Percentiles rank a stretch among this genome's conserved stretches.
phyloP scores from a whole-genome alignment of 148 eudicot species.

The Amaranthus palmeri region DNA sequence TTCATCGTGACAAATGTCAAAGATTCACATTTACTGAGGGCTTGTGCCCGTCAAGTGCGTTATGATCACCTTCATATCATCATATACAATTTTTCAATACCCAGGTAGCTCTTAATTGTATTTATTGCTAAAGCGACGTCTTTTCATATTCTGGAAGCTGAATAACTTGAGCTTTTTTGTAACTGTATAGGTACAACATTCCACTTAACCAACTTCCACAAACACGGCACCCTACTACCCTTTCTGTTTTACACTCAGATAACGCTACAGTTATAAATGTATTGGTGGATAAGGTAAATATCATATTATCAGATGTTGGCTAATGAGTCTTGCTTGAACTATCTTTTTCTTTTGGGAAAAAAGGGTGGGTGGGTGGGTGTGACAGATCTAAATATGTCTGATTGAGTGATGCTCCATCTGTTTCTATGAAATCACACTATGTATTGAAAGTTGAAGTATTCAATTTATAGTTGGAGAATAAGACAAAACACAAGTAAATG shows the following conservation, averaged over 20 bases:
- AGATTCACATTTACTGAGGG: conserved; percentile 62
- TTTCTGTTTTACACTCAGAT: conserved; percentile 65
- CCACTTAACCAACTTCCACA: conserved; percentile 72
- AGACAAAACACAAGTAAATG: no score
- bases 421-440: no score
- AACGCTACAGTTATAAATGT: conserved; percentile 74
- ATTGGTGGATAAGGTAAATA: conserved; percentile 75
- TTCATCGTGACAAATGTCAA: conserved; percentile 86
- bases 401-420: not conserved
- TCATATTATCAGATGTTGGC: conserved; percentile 1
- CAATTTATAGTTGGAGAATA: no score
- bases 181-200: conserved; percentile 56
- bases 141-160: conserved; percentile 3
- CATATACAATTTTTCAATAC: conserved; percentile 72
- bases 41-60: conserved; percentile 67
- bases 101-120: conserved; percentile 41
- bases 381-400: not conserved
- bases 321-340: not conserved
- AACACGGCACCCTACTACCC: conserved; percentile 67
- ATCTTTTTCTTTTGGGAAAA: not conserved
- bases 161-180: conserved; percentile 7
- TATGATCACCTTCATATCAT: conserved; percentile 62
- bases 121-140: not conserved
- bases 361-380: not conserved
- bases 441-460: no score